Base-by-base conservation (phyloP, 331 rosid species). In the Pyracantha coccinea region DNA sequence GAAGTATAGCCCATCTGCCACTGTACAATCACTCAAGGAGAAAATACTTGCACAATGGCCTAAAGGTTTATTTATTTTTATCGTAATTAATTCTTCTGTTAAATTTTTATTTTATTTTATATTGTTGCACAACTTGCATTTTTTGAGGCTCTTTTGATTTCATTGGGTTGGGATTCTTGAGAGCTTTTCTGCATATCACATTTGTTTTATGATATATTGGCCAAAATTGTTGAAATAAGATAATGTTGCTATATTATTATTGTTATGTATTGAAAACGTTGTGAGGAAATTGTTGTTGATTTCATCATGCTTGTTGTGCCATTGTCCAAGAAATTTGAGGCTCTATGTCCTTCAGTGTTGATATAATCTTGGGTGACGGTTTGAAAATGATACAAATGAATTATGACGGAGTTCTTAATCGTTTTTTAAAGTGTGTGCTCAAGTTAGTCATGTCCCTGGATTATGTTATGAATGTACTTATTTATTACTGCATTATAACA, bases 1-100 rank as follows among this genome's bases (percentile, higher is more conserved):
- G 67, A 84, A 74, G 76, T 81, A 81, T 54, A 81, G 83, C 71
- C 76, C 85, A 38, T 44, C 85, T 24, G 68, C 80, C 14, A 74
- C 88, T 67, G 88, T 84, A 28, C 73, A 82, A 52, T 74, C 85
- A 71, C 88, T 84, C 58, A 84, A 84, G 32, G 88, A 78, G 68
- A 81, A 81, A 76, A 81, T 84, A 33, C 72, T 84, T 52, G 66
- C 85, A 45, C 85, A 84, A 54, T 84, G 88, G 88, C 88, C 88
- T 5, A 81, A 81, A 81, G 88, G 88, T 84, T 63, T 13, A 29
- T 79, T 61, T 71, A 7, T 16, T 62, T 19, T 71, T 20, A 21
- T 15, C 21, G 12, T 14, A 31, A 57, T 57, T 23, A 50, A 50
- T 15, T 7, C n/a, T 70, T 38, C 3, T 8, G 14, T 52, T 52